Conservation (phyloP, 2,329 filamentous ascomycete species). For the Neurospora sp. region DNA sequence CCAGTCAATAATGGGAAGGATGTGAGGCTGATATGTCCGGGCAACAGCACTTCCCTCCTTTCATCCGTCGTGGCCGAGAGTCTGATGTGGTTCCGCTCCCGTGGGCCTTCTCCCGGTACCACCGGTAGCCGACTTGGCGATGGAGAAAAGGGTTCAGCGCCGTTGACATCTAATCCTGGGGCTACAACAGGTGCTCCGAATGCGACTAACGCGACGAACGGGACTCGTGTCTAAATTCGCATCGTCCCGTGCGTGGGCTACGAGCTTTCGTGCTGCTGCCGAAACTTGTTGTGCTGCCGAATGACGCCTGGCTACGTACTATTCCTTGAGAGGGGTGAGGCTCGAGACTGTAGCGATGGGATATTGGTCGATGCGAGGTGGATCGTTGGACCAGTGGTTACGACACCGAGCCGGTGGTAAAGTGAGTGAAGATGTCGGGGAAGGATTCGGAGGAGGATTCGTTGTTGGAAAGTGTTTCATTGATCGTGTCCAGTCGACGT, state of each 20-base stretch:
- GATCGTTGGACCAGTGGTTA: background rate
- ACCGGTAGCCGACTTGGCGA: conserved; percentile 2
- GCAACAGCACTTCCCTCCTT: conserved; percentile 10
- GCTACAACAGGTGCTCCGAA: conserved; percentile 3
- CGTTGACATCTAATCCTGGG: background rate
- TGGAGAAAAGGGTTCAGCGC: background rate
- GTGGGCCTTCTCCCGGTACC: background rate
- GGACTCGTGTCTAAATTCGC: background rate
- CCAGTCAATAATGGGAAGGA: background rate
- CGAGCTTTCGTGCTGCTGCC: background rate
- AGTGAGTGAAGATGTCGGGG: background rate
- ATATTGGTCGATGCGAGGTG: background rate
- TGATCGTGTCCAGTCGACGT: background rate
- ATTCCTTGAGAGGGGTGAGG: background rate
- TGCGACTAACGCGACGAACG: background rate
- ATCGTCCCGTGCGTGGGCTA: background rate
- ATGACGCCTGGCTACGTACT: background rate
- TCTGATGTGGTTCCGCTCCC: conserved; percentile 11
- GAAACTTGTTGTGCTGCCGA: background rate
- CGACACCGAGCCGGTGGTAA: background rate
- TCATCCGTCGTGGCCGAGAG: conserved; percentile 14
- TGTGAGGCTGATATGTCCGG: background rate
- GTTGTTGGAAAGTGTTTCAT: background rate
- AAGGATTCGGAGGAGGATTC: background rate
- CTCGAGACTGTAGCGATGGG: background rate